Base-by-base conservation (phyloP, 2,329 filamentous ascomycete genomes). In the Coleophoma cylindrospora region DNA sequence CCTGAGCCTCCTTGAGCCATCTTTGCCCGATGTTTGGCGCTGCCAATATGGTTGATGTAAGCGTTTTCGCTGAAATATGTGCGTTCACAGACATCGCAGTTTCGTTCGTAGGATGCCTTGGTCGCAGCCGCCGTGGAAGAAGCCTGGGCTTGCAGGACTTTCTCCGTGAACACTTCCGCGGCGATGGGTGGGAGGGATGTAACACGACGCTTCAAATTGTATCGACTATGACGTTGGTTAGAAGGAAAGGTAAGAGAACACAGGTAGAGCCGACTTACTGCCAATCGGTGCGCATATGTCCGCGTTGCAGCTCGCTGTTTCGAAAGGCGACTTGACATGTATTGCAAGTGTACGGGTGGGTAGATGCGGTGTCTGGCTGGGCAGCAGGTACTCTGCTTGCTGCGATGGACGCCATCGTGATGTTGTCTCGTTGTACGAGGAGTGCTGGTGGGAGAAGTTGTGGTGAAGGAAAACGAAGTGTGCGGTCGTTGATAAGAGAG, bases 281-380 rank as follows among this genome's bases (percentile, higher is more conserved):
- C 94, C 94, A 99, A 73, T 99, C 94, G 61, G 87, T 94, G 69
- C 94, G 91, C 94, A 99, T 99, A 68, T 99, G 94, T 36, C 83
- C 85, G 67, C 94, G 86, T 73, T 99, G 94, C 50, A 95, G 79
- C 66, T 97, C 92, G 68, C 89, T 91, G 66, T 89, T 91, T 58
- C 92, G 86, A 72, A 97, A 99, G 47, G 92, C 94, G 61, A 99
- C 91, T 68, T 96, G 90, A 67, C 94, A 99, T 51, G 91, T 94
- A 71, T 97, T 99, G 83, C 94, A 99, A 50, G 92, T 97, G 73
- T 92, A 99, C 2, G 94, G 92, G 67, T 96, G 90, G 22, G 85
- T 77, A 33, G 79, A 66, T 17, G 67, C 66, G 17, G 72, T 58
- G 47, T 65, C 64, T 52, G 58, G 27, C 22, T 53, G 45, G 15